Conservation (phyloP, 2,329 filamentous ascomycete genomes). For the Epichloe brachyelytri region DNA sequence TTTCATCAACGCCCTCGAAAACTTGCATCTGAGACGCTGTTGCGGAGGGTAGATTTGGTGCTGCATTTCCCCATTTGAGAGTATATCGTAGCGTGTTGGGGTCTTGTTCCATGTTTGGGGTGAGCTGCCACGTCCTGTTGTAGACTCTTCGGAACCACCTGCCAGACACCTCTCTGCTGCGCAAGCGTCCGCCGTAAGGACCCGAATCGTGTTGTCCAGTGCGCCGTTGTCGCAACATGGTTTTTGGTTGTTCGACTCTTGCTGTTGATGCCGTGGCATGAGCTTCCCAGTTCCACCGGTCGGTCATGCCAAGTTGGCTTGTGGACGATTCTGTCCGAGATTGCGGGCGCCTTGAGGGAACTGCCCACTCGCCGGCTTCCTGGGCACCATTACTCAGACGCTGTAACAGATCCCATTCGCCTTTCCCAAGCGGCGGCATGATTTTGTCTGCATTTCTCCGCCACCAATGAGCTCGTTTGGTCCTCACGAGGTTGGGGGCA, state of each 20-base stretch:
- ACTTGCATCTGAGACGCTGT: constrained; percentile 26
- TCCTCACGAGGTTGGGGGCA: constrained; percentile 23
- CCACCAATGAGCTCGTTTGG: constrained; percentile 37
- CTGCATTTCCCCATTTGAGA: constrained; percentile 33
- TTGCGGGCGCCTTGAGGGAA: constrained; percentile 21
- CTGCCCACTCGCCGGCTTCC: constrained; percentile 20
- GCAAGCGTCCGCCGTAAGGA: constrained; percentile 22
- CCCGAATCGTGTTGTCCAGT: constrained; percentile 24
- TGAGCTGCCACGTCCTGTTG: constrained; percentile 29
- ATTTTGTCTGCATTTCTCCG: constrained; percentile 29
- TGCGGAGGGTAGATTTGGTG: constrained; percentile 17
- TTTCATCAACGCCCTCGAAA: constrained; percentile 32
- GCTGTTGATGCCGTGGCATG: constrained; percentile 27
- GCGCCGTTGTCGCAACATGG: constrained; percentile 19
- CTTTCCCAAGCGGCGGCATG: constrained; percentile 38
- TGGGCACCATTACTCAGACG: constrained; percentile 31
- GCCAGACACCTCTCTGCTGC: constrained; percentile 20
- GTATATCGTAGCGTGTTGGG: constrained; percentile 18
- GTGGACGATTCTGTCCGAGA: constrained; percentile 6
- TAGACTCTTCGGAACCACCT: constrained; percentile 38
- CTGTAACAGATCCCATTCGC: constrained; percentile 44
- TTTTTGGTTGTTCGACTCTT: constrained; percentile 23
- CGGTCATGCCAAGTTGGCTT: neutral
- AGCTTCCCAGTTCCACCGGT: constrained; percentile 29
- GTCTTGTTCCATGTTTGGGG: constrained; percentile 27